Base-by-base conservation (phyloP, 2,329 filamentous ascomycete species). In the Cladophialophora chaetospira region DNA sequence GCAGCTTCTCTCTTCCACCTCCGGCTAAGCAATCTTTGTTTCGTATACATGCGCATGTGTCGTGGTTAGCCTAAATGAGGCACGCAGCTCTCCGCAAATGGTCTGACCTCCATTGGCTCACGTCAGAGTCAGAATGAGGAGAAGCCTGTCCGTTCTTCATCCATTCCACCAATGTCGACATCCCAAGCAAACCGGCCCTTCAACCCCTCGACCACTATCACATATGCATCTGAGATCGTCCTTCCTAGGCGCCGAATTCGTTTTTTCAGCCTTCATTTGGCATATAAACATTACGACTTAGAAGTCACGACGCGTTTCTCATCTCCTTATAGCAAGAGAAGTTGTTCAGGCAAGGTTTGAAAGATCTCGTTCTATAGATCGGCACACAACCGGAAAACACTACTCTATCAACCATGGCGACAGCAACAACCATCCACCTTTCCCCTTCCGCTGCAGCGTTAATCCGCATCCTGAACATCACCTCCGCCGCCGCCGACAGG, bases 111-210 rank as follows among this genome's bases (percentile, higher is more conserved):
- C 31, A 50, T 50, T 50, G 31, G 47, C 35, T 50, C 47, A 50
- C 35, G 47, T 40, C 35, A 50, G 23, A 40, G 36, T 17, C 21
- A 50, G 47, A 50, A 19, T 50, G 47, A 50, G 47, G 47, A 50
- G 47, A 50, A 50, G 21, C 47, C 36, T 26, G 33, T 36, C 2
- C 13, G 2, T 9, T n/a, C 19, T 29, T 33, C 29, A 13, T 36
- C 13, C 23, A 9, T 10, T 50, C n/a, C 5, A 40, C 33, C 47
- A 50, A 40, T 38, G 33, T 38, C 47, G 25, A 25, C 33, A 19
- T 38, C 46, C 23, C 15, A 38, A 33, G 38, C 21, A 23, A 50
- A n/a, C 38, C 11, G 47, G n/a, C n/a, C 35, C n/a, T n/a, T 23
- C n/a, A 6, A 17, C 13, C 15, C 3, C 23, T 25, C 19, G 9